Evolutionary conservation across 495 filamentous ascomycete genomes (phyloP).

Genomic region (Neohortaea acidophila): DNA sequence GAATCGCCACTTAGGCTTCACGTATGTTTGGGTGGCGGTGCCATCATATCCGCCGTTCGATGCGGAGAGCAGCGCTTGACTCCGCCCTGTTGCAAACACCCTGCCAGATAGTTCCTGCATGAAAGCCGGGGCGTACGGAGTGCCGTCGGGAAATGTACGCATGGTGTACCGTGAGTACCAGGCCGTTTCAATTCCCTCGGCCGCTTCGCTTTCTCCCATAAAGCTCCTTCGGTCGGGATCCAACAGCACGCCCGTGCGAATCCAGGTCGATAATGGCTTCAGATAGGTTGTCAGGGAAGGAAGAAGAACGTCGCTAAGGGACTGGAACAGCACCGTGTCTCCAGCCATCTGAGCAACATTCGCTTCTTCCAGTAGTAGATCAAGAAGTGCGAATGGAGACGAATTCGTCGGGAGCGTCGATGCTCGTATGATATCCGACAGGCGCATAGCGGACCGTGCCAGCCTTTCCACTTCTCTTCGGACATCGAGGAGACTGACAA

Average conservation of each 20-base stretch:
- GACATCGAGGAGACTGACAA: conserved; percentile 45
- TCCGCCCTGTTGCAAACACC: conserved; percentile 79
- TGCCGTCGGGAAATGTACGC: conserved; percentile 35
- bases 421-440: conserved; percentile 1
- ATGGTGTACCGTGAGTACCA: conserved; percentile 68
- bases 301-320: conserved; percentile 56
- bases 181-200: conserved; percentile 45
- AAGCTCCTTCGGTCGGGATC: conserved; percentile 47
- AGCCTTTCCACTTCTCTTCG: conserved; percentile 39
- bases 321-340: conserved; percentile 41
- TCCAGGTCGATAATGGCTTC: conserved; percentile 66
- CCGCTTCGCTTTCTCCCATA: conserved; percentile 40
- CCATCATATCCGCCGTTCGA: too few species aligned
- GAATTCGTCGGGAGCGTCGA: background rate
- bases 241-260: conserved; percentile 62
- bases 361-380: conserved; percentile 54
- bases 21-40: too few species aligned
- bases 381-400: conserved; percentile 45
- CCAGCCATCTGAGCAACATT: conserved; percentile 55
- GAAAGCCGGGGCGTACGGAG: conserved; percentile 55
- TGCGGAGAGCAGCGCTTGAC: conserved; percentile 61
- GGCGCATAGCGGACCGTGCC: conserved; percentile 17
- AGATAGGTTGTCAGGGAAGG: conserved; percentile 73
- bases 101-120: conserved; percentile 48
- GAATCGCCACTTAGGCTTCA: background rate